These are phyloP conservation scores for Protostelium mycophagum DNA, from an alignment of 78 protist genomes.

Conservation along the genomic window DNA sequence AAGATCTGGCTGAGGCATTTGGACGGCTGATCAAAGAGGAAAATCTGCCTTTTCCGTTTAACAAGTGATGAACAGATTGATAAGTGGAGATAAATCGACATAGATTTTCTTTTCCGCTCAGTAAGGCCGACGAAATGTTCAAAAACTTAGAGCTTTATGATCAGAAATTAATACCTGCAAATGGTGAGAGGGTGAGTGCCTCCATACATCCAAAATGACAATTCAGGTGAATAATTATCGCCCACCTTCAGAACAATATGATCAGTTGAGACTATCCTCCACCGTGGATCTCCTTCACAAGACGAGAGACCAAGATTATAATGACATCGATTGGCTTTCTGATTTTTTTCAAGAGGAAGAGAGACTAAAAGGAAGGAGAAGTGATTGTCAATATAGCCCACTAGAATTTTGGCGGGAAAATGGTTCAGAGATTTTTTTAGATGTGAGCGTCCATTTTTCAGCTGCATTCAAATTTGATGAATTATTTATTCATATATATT, in stretches of 20 bases:
- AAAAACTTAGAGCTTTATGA: not conserved
- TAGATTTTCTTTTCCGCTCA: not conserved
- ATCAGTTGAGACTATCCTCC: not conserved
- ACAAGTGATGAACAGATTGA: not conserved
- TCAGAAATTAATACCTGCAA: not conserved
- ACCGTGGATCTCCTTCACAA: not conserved
- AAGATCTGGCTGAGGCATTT: not conserved
- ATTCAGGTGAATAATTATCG: not conserved
- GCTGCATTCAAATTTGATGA: not conserved
- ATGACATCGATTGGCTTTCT: conserved; percentile 3
- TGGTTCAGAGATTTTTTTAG: not conserved
- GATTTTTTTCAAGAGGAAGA: conserved; percentile 17
- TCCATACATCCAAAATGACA: not conserved
- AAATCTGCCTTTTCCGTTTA: not conserved
- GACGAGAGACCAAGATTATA: conserved; percentile 7
- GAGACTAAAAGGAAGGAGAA: not conserved
- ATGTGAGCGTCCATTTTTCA: not conserved
- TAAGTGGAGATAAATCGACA: not conserved
- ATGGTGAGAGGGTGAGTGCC: not conserved
- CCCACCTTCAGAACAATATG: not conserved
- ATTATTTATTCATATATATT: no score
- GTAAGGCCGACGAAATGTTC: not conserved
- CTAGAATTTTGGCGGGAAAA: not conserved
- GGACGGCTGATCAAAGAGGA: not conserved
- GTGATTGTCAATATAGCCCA: not conserved